Percentiles rank a stretch among this genome's conserved stretches.
These are phyloP conservation scores for Pseudofabraea citricarpa DNA, from an alignment of 2,329 filamentous ascomycete genomes.

Conservation along the genomic window DNA sequence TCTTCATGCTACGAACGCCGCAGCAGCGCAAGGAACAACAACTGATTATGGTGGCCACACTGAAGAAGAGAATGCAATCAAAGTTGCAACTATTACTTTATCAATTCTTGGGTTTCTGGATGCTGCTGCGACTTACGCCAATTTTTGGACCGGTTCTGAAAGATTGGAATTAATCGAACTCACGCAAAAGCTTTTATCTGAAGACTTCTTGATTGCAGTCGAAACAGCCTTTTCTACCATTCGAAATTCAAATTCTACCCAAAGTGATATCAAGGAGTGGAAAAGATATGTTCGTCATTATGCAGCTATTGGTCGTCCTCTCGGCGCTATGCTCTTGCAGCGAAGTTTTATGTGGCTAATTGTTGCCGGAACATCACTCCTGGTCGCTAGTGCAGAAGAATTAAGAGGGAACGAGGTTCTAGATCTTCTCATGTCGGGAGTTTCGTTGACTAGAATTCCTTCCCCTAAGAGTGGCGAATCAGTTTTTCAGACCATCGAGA, in stretches of 20 bases:
- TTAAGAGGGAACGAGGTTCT: slow-evolving; percentile 62
- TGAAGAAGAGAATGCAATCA: slow-evolving; percentile 58
- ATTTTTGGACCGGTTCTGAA: slow-evolving; percentile 76
- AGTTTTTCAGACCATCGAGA: slow-evolving; percentile 53
- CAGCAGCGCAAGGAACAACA: slow-evolving; percentile 50
- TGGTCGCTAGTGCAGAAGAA: slow-evolving; percentile 58
- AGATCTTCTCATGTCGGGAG: slow-evolving; percentile 63
- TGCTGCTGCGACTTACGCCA: slow-evolving; percentile 70
- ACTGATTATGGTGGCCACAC: slow-evolving; percentile 43
- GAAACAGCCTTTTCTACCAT: slow-evolving; percentile 90
- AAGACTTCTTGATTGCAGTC: slow-evolving; percentile 77
- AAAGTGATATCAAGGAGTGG: slow-evolving; percentile 74
- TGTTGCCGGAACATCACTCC: slow-evolving; percentile 69
- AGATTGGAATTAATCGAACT: slow-evolving; percentile 68
- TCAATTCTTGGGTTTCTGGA: slow-evolving; percentile 89
- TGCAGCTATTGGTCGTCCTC: slow-evolving; percentile 68
- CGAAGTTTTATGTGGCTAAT: slow-evolving; percentile 84
- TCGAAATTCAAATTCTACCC: slow-evolving; percentile 67
- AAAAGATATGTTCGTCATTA: slow-evolving; percentile 82
- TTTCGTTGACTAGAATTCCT: slow-evolving; percentile 32
- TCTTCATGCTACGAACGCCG: slow-evolving; percentile 51
- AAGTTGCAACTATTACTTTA: slow-evolving; percentile 71
- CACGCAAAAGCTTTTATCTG: slow-evolving; percentile 70
- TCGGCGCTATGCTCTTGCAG: slow-evolving; percentile 89
- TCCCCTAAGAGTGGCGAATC: slow-evolving; percentile 39